Evolutionary conservation across 2,329 filamentous ascomycete species (phyloP).

Genomic region (Ceratocystis huliohia): DNA sequence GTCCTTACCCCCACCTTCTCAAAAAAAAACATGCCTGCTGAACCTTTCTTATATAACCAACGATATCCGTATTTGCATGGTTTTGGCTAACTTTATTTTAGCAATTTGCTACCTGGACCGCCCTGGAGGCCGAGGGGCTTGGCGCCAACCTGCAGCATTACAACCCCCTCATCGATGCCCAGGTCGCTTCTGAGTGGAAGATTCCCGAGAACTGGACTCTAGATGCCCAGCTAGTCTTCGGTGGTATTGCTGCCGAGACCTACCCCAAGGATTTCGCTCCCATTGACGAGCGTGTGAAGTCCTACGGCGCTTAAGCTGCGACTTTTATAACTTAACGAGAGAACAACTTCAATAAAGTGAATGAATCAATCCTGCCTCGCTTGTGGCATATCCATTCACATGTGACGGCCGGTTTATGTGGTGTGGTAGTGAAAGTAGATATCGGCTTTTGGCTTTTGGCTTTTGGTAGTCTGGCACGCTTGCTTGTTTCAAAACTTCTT

Average conservation of each 20-base stretch:
- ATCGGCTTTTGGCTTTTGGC: too few species aligned
- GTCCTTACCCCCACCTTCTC: not conserved
- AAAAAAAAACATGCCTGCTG: not conserved
- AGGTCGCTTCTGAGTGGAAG: conserved; percentile 56
- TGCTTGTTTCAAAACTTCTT: not conserved
- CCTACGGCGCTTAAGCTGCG: conserved; percentile 39
- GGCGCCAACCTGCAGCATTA: conserved; percentile 90
- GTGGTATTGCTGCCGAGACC: conserved; percentile 44
- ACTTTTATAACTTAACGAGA: not conserved
- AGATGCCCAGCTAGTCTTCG: conserved; percentile 76
- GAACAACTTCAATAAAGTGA: not conserved
- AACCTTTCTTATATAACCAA: too few species aligned
- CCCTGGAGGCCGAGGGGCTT: conserved; percentile 69
- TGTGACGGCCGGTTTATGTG: not conserved
- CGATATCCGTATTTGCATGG: not conserved
- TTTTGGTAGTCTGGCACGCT: too few species aligned
- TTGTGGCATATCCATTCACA: not conserved
- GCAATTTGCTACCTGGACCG: conserved; percentile 69
- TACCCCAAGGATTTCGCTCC: conserved; percentile 53
- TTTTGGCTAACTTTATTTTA: conserved; percentile 22
- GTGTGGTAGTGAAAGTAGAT: not conserved
- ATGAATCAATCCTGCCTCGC: not conserved
- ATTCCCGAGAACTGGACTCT: conserved; percentile 63
- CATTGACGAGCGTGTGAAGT: conserved; percentile 54
- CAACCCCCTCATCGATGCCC: conserved; percentile 70